Base-by-base conservation (phyloP, 441 rosid genomes). In the Pelargonium cotyledonis region DNA sequence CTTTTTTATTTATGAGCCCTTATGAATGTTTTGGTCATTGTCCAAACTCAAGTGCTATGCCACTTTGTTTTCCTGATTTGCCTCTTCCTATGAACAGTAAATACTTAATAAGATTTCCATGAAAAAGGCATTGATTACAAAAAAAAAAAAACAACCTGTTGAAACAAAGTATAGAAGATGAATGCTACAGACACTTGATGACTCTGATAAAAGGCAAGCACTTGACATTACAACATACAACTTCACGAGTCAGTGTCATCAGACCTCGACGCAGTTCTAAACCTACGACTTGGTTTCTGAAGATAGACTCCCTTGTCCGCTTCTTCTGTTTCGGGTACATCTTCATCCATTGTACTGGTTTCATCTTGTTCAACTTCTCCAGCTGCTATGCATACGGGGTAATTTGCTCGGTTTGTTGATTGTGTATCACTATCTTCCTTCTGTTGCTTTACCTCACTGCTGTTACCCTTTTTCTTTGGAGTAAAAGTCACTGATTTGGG, bases 281-380 rank as follows among this genome's bases (percentile, higher is more conserved):
- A 89, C 35, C 68, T 81, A 70, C 85, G 87, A 64, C 68, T 70
- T 1, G 74, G 68, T 65, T 80, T 84, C 3, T 72, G 77, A 53
- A 69, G 26, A 74, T 66, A 55, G 51, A 65, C 65, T 61, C 41
- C 64, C 31, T 41, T 67, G 60, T 66, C 74, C 26, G 47, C 53
- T 19, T 65, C 75, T 73, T 35, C 73, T 67, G 76, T 64, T 68
- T 69, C 81, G 66, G 76, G 70, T 47, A 65, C 72, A 65, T 35
- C 75, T 63, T 69, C 81, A 70, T 65, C 80, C 23, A 26, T 16
- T 66, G 53, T 68, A 72, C 4, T 70, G 72, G 58, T 72, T 68
- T 71, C 80, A 67, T 3, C 63, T 0, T 70, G 73, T 46, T 75
- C 72, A 66, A 69, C 65, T 61, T 72, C 74, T 23, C 6, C 75